Evolutionary conservation across 345 rosid species (phyloP).

Genomic region (Gossypium mustelinum): DNA sequence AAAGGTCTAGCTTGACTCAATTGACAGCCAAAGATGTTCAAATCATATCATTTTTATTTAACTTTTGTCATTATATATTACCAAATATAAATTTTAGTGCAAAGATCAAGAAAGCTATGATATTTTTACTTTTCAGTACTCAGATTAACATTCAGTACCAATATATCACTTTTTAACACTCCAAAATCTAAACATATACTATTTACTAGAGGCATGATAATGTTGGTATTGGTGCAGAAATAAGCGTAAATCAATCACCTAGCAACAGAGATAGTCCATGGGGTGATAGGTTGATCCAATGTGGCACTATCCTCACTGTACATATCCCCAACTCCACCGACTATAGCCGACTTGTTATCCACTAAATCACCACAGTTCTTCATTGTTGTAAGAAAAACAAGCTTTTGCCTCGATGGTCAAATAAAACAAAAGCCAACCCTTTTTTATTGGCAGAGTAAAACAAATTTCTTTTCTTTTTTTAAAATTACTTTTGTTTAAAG

Average conservation of each 20-base stretch:
- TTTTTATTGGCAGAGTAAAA: constrained; percentile 21
- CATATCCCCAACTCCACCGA: constrained; percentile 61
- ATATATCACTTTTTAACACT: not conserved
- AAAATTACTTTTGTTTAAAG: not conserved
- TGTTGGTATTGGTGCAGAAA: constrained; percentile 12
- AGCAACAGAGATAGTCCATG: constrained; percentile 85
- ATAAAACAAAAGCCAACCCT: not conserved
- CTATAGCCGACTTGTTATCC: constrained; percentile 34
- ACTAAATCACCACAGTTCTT: constrained; percentile 33
- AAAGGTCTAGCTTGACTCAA: not conserved
- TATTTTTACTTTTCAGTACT: not conserved
- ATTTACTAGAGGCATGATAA: not conserved
- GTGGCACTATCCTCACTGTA: constrained; percentile 81
- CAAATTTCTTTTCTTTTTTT: not conserved
- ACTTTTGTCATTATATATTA: not conserved
- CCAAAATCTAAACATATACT: not conserved
- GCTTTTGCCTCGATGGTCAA: not conserved
- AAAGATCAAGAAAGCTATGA: constrained; percentile 7
- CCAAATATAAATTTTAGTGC: too few relatives aligned
- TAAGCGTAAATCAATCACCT: constrained; percentile 49
- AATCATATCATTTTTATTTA: not conserved
- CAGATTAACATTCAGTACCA: not conserved
- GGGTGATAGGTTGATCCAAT: constrained; percentile 84
- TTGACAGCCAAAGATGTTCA: not conserved
- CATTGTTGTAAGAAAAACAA: constrained; percentile 21